Evolutionary conservation across 1,139 yeast species (phyloP), one percentile per base, ranked within the genome.

Genomic region (Kurtzmaniella natalensis): DNA sequence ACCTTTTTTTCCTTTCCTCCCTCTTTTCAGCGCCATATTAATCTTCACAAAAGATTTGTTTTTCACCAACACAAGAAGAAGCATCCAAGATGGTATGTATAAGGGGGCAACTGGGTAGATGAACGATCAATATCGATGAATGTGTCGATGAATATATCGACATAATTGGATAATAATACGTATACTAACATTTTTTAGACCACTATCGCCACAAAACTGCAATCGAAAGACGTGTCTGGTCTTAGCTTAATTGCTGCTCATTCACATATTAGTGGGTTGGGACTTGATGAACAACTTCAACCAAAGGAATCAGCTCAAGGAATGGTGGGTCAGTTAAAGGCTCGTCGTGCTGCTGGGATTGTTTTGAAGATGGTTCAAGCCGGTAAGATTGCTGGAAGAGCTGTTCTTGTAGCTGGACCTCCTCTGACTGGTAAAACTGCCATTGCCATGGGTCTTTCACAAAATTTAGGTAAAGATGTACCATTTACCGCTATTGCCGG

Each of bases 361-460:
- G 82, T 92, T 34, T 69, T 88, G 49, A 88, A 84, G 64, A 86
- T 94, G 95, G 85, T 92, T 39, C 86, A 86, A 55, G 87, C 83
- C 30, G 96, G 96, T 23, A 78, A 85, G 46, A 92, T 94, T 54
- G 97, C 98, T 5, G 99, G 99, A 14, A 77, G 97, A 46, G 97
- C 97, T 1, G 94, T 89, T 21, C 66, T 94, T 46, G 74, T 94
- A 42, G 97, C 98, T 0, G 99, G 99, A 6, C 98, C 98, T 7
- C 98, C 98, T 22, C 84, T 95, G 1, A 94, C 98, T 2, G 99
- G 99, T 59, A 94, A 94, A 59, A 94, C 99, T 8, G 99, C 99
- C 34, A 81, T 94, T 51, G 99, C 99, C 19, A 88, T 89, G 92
- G 99, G 96, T 19, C 70, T 92, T 39, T 76, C 96, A 9, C 97